phyloP scores from a whole-genome alignment of 164 flowering plant species.

The Buxus sempervirens region DNA sequence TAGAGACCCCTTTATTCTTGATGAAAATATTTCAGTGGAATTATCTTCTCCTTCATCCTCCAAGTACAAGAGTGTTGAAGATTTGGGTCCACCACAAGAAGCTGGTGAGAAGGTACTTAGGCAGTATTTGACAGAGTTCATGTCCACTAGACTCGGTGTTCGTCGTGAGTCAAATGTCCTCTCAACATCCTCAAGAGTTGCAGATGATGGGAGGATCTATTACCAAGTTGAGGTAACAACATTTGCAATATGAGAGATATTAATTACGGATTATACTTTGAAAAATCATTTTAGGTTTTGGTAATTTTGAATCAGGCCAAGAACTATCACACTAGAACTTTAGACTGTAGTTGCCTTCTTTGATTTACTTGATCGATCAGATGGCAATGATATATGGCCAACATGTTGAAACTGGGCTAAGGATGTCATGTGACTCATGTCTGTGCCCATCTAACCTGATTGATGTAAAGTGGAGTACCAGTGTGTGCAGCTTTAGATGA shows the following conservation, averaged over 20 bases:
- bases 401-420: too few relatives aligned
- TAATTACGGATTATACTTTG: background rate
- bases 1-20: constrained; percentile 90
- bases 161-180: constrained; percentile 76
- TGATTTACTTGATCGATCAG: background rate
- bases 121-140: constrained; percentile 93
- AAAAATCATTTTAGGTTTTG: background rate
- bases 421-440: too few relatives aligned
- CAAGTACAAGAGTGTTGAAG: constrained; percentile 74
- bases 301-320: background rate
- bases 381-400: too few relatives aligned
- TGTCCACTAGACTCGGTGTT: constrained; percentile 97
- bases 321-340: background rate
- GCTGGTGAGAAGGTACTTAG: constrained; percentile 81
- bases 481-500: too few relatives aligned
- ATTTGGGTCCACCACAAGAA: constrained; percentile 81
- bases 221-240: constrained; percentile 78
- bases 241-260: background rate
- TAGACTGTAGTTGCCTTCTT: background rate
- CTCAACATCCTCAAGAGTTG: constrained; percentile 73
- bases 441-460: too few relatives aligned
- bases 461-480: too few relatives aligned
- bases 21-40: constrained; percentile 85
- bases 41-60: constrained; percentile 96
- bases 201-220: constrained; percentile 88